Evolutionary conservation across 768 basidiomycete genomes (phyloP), one percentile per base, ranked within the genome.

Genomic region (Lactarius vividus): DNA sequence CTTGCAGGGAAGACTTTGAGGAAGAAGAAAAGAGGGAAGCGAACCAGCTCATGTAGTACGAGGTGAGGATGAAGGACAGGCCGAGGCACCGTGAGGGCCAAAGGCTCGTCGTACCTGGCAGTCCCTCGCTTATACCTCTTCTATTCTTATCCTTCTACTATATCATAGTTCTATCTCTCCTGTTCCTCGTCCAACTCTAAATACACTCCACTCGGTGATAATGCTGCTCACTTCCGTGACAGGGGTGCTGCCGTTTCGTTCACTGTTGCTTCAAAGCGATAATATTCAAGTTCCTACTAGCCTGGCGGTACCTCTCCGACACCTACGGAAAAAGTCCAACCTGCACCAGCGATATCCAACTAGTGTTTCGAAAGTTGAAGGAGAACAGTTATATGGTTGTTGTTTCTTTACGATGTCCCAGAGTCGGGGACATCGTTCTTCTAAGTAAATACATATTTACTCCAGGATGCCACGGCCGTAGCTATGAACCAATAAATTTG

Each of bases 11-110:
- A 68, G 83, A 81, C 58, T 66, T 65, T 60, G 81, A 74, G 26
- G 83, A 80, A 77, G 52, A 28, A 53, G 83, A 80, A 77, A 92
- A 91, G 63, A 90, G 79, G 70, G 85, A 84, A 33, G 82, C 77
- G 57, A 92, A 78, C 90, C 90, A 92, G 77, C 86, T 85, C 90
- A 92, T 92, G 64, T 92, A 61, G 49, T 46, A 64, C 54, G 57
- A 63, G 37, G 56, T 28, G 67, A 49, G 31, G 65, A 53, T 26
- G 57, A 44, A n/a, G 58, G 33, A 49, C n/a, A 31, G 49, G 35
- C 23, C 23, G 13, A 56, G 42, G 44, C 44, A 18, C 49, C 23
- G 49, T 52, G 49, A 26, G 5, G 23, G 49, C 49, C 49, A 52
- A 6, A 52, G 23, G 49, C 49, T 13, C 49, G 49, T 52, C 26